Evolutionary conservation across 371 early-diverging fungal genomes (phyloP), one percentile per base, ranked within the genome.

Genomic region (Mucor irregularis): DNA sequence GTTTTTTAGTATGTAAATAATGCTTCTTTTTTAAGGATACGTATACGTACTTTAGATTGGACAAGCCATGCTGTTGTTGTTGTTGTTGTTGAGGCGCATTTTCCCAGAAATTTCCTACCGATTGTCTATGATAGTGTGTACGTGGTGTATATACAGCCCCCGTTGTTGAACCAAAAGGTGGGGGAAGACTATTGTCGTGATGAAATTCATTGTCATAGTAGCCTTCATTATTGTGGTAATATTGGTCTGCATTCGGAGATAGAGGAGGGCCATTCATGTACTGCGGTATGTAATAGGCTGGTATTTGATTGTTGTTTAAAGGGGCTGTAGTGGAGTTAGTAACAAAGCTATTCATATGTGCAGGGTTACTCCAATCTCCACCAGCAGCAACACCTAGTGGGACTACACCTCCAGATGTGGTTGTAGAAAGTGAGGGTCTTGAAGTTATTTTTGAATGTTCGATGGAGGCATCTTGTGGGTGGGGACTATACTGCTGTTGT

Each of bases 401-500:
- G 6, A 37, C 37, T 7, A 39, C 14, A 14, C 39, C 39, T 8
- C 39, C 24, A 1, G 52, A 52, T 4, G 52, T 52, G 5, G 52
- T 42, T 1, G 52, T 52, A 2, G 52, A 52, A 21, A 52, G 13
- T 1, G 52, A 52, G 13, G 52, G 52, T 40, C 28, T 52, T 21
- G 52, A 52, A 29, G 25, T 50, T 0, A 21, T 28, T 28, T 40
- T 4, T 8, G 21, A 16, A 21, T 38, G 9, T 21, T 10, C 30
- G 14, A 28, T 11, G 2, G 19, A 30, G 1, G 21, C 21, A 31
- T 47, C 47, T 16, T 28, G 28, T 8, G 28, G 28, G 28, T 25
- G 29, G 21, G 28, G 47, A 29, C 30, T 30, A 19, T 50, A 40
- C 7, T 28, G n/a, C 10, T 50, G 29, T 16, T 7, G 38, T 39